Evolutionary conservation across 1,139 yeast species (phyloP).

Genomic region (Schizosaccharomyces versatilis): DNA sequence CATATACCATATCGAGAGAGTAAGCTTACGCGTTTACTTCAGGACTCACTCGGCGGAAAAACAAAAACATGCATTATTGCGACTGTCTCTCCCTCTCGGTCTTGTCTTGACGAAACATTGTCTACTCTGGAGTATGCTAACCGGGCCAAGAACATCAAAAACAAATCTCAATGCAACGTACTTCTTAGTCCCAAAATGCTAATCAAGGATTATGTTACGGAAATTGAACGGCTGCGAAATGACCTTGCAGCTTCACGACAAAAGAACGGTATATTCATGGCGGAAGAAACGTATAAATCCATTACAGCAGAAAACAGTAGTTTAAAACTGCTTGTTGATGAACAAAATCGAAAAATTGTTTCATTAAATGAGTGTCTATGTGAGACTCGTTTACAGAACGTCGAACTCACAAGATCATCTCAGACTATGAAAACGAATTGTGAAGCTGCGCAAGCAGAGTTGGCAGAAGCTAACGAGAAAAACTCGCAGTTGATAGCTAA

Average conservation of each 20-base stretch:
- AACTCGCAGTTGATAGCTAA: slow-evolving; percentile 14
- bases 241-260: slow-evolving; percentile 39
- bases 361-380: too few relatives aligned
- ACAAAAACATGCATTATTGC: slow-evolving; percentile 89
- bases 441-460: too few relatives aligned
- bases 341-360: slow-evolving; percentile 23
- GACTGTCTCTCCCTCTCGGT: slow-evolving; percentile 50
- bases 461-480: slow-evolving; percentile 5
- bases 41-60: slow-evolving; percentile 63
- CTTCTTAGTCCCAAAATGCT: slow-evolving; percentile 25
- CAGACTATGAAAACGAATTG: too few relatives aligned
- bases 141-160: slow-evolving; percentile 25
- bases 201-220: slow-evolving; percentile 29
- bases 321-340: slow-evolving; percentile 25
- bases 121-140: slow-evolving; percentile 79
- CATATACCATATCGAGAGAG: slow-evolving; percentile 39
- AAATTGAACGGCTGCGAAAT: slow-evolving; percentile 35
- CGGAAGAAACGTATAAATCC: slow-evolving; percentile 29
- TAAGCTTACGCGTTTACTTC: slow-evolving; percentile 54
- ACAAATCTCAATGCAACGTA: slow-evolving; percentile 14
- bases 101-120: slow-evolving; percentile 52
- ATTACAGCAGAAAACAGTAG: slow-evolving; percentile 29
- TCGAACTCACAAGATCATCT: too few relatives aligned
- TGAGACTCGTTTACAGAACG: too few relatives aligned
- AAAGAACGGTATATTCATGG: slow-evolving; percentile 43